Conservation (phyloP, 495 filamentous ascomycete species). For the Neurospora hispaniola region DNA sequence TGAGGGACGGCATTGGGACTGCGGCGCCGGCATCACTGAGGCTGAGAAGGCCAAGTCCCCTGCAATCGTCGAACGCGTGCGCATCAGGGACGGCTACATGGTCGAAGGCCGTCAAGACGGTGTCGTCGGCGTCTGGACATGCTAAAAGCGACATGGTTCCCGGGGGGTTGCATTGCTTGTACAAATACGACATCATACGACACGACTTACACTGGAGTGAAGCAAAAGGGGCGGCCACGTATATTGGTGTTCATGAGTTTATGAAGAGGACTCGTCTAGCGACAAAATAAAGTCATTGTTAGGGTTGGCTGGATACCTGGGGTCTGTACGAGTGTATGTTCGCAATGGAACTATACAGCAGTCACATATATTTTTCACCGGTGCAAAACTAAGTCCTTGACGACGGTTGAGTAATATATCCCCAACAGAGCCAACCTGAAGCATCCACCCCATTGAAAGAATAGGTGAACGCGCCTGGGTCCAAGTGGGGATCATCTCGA, state of each 20-base stretch:
- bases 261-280: not conserved
- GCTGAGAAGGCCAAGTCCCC: slow-evolving; percentile 50
- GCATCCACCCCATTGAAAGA: not conserved
- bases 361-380: not conserved
- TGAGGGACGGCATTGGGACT: slow-evolving; percentile 94
- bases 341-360: not conserved
- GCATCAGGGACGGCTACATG: slow-evolving; percentile 89
- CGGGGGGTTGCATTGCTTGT: not conserved
- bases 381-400: not conserved
- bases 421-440: not conserved
- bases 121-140: slow-evolving; percentile 85
- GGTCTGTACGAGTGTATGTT: not conserved
- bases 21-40: slow-evolving; percentile 64
- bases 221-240: not conserved
- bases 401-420: not conserved
- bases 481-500: not conserved
- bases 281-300: not conserved
- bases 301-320: not conserved
- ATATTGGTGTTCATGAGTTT: not conserved
- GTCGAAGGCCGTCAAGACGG: slow-evolving; percentile 86
- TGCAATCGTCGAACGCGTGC: slow-evolving; percentile 72
- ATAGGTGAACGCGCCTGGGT: not conserved
- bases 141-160: slow-evolving; percentile 32
- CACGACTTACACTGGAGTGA: not conserved
- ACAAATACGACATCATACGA: not conserved